Percentiles rank a stretch among this genome's conserved stretches.
Evolutionary conservation across 2,329 filamentous ascomycete species (phyloP).

Genomic region (Fusarium circinatum): DNA sequence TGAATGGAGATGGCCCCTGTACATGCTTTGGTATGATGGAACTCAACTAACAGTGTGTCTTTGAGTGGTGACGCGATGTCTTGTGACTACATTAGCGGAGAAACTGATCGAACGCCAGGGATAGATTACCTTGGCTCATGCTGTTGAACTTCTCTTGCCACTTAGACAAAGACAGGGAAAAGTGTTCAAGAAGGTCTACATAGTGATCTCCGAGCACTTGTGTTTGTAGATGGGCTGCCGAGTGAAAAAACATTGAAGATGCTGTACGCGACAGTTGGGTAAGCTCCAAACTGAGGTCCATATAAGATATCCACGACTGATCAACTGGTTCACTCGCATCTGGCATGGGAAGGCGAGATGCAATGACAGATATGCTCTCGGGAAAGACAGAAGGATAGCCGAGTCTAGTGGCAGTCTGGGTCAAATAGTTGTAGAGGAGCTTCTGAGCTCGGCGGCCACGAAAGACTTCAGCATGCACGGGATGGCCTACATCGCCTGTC

Average conservation of each 20-base stretch:
- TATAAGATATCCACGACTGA: slow-evolving; percentile 20
- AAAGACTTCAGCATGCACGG: neutral
- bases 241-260: slow-evolving; percentile 39
- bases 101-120: rapidly evolving
- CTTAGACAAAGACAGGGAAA: slow-evolving; percentile 12
- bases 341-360: neutral
- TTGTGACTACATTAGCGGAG: neutral
- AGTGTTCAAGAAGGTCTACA: slow-evolving; percentile 31
- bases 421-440: slow-evolving; percentile 36
- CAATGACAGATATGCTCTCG: slow-evolving; percentile 6
- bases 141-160: slow-evolving; percentile 27
- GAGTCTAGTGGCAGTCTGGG: slow-evolving; percentile 22
- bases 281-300: slow-evolving; percentile 31
- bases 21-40: slow-evolving; percentile 36
- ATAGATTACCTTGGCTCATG: neutral
- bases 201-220: slow-evolving; percentile 35
- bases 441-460: slow-evolving; percentile 22
- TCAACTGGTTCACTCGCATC: neutral
- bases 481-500: neutral
- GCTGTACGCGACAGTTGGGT: slow-evolving; percentile 30
- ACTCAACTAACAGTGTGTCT: slow-evolving; percentile 28
- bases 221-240: slow-evolving; percentile 19
- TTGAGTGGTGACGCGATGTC: slow-evolving; percentile 1
- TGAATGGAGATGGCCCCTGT: slow-evolving; percentile 35
- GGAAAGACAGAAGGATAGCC: slow-evolving; percentile 20